A percentile compares a stretch with the other conserved stretches of the same genome.
Evolutionary conservation across 371 early-diverging fungal species (phyloP).

Genomic region (Rhizopus sp.): DNA sequence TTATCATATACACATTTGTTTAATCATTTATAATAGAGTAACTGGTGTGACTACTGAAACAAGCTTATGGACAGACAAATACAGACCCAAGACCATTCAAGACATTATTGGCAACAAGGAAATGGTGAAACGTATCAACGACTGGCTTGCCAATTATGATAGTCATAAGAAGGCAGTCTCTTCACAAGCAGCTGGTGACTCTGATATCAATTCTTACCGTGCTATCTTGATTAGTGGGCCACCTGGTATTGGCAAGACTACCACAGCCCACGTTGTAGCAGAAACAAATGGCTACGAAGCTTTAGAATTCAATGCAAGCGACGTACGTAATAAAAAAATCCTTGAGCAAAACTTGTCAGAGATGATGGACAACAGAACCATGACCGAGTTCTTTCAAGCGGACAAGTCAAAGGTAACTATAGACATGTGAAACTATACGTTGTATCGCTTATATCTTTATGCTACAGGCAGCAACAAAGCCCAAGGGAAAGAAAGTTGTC

Average conservation of each 20-base stretch:
- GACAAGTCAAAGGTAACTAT: background rate
- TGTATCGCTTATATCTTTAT: background rate
- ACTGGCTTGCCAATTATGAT: constrained; percentile 32
- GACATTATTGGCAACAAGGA: constrained; percentile 96
- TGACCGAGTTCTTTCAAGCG: constrained; percentile 65
- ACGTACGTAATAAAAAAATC: constrained; percentile 91
- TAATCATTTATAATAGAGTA: background rate
- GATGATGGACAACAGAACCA: constrained; percentile 66
- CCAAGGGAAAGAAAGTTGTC: constrained; percentile 56
- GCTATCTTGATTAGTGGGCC: constrained; percentile 95
- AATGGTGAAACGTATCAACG: constrained; percentile 56
- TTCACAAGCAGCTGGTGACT: constrained; percentile 19
- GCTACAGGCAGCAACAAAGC: background rate
- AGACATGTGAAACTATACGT: background rate
- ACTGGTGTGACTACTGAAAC: background rate
- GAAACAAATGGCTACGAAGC: constrained; percentile 79
- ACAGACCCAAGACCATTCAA: constrained; percentile 78
- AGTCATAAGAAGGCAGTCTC: constrained; percentile 25
- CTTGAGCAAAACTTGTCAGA: constrained; percentile 66
- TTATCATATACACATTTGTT: no score
- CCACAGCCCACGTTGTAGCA: constrained; percentile 91
- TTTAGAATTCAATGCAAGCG: constrained; percentile 99
- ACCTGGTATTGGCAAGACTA: constrained; percentile 99
- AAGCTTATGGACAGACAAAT: constrained; percentile 93
- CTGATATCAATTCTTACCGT: constrained; percentile 36